Conservation (phyloP, 1,139 yeast species). For the Suhomyces atakaporum region DNA sequence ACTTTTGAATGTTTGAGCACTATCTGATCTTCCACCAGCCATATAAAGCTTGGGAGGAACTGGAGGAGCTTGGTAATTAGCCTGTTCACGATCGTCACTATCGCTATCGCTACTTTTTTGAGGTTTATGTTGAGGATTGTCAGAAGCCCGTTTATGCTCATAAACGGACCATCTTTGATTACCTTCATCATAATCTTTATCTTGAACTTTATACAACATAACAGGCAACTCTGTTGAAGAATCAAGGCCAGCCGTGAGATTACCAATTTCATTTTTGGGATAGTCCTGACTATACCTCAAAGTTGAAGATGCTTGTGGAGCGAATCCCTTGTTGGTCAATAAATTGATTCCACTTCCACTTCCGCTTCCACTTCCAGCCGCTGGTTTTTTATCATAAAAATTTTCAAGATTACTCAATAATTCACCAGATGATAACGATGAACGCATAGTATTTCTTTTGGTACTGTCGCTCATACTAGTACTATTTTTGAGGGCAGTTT, state of each 20-base stretch:
- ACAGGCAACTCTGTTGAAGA: constrained; percentile 30
- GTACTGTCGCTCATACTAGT: constrained; percentile 3
- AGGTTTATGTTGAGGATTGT: constrained; percentile 6
- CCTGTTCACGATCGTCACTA: constrained; percentile 1
- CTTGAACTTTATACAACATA: constrained; percentile 34
- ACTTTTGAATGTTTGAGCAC: constrained; percentile 11
- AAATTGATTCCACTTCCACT: constrained; percentile 4
- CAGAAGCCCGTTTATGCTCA: constrained; percentile 19
- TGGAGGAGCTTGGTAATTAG: background rate
- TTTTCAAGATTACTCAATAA: constrained; percentile 32
- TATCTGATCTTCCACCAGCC: constrained; percentile 7
- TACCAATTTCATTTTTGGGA: constrained; percentile 12
- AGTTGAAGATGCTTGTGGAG: constrained; percentile 13
- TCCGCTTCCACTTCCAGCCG: background rate
- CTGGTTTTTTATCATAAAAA: constrained; percentile 10
- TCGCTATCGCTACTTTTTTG: constrained; percentile 11
- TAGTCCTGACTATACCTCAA: constrained; percentile 13
- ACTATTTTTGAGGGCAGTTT: constrained; percentile 15
- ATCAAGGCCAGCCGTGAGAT: constrained; percentile 33
- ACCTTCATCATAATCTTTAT: constrained; percentile 28
- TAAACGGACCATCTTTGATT: constrained; percentile 32
- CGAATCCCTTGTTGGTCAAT: constrained; percentile 4
- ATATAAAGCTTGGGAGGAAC: constrained; percentile 3
- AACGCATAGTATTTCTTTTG: constrained; percentile 20
- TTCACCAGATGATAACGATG: constrained; percentile 41